These are phyloP conservation scores for Arachnopeziza araneosa DNA, from an alignment of 2,329 filamentous ascomycete genomes.

Conservation along the genomic window DNA sequence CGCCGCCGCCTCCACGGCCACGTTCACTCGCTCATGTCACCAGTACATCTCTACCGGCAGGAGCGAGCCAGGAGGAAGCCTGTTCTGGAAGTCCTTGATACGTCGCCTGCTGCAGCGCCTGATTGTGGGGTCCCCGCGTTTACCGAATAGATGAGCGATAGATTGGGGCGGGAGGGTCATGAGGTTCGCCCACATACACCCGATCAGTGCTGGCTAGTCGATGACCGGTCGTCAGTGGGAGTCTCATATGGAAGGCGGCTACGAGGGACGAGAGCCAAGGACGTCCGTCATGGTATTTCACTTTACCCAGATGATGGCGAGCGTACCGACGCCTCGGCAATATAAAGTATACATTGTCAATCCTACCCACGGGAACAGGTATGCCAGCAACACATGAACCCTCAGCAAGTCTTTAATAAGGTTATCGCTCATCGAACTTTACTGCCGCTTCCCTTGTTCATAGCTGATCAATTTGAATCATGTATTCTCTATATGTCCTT, in stretches of 20 bases:
- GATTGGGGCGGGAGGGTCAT: not conserved
- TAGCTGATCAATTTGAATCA: conserved; percentile 4
- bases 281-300: conserved; percentile 3
- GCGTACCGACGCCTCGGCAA: conserved; percentile 8
- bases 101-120: not conserved
- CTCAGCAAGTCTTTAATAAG: not conserved
- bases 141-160: not conserved
- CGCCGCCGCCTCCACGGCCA: not conserved
- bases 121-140: not conserved
- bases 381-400: not conserved
- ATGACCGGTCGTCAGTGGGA: not conserved
- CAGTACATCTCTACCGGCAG: not conserved
- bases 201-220: not conserved
- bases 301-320: conserved; percentile 4
- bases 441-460: no score
- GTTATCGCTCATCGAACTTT: not conserved
- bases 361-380: not conserved
- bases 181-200: not conserved
- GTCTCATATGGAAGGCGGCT: not conserved
- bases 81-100: not conserved
- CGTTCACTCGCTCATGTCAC: not conserved
- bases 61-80: not conserved
- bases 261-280: not conserved
- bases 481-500: conserved; percentile 16
- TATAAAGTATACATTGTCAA: conserved; percentile 11